Percentiles rank a stretch among this genome's conserved stretches.
Evolutionary conservation across 108 stramenopile genomes (phyloP).

Genomic region (Seminavis robusta): DNA sequence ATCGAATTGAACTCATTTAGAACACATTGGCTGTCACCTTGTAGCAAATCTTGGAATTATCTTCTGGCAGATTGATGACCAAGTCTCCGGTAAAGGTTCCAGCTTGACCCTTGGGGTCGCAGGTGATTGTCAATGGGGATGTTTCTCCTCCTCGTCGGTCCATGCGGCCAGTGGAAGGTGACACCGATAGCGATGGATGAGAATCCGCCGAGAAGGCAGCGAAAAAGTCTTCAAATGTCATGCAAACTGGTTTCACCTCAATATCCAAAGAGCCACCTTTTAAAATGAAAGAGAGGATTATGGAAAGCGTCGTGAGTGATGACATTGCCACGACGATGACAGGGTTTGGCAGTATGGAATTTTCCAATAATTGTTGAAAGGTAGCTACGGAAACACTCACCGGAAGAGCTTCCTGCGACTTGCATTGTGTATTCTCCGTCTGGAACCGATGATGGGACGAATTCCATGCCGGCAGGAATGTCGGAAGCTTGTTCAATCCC

Average conservation of each 20-base stretch:
- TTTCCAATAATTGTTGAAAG: not conserved
- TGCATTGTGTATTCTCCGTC: constrained; percentile 55
- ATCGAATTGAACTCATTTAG: too few relatives aligned
- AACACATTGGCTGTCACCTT: constrained; percentile 55
- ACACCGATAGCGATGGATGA: constrained; percentile 73
- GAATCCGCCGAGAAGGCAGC: constrained; percentile 64
- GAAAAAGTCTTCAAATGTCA: constrained; percentile 86
- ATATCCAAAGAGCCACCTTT: constrained; percentile 20
- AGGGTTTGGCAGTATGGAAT: too few relatives aligned
- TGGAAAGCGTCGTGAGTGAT: too few relatives aligned
- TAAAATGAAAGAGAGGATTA: not conserved
- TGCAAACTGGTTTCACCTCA: constrained; percentile 65
- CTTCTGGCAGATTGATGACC: constrained; percentile 83
- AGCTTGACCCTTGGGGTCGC: constrained; percentile 55
- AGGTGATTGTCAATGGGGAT: constrained; percentile 49
- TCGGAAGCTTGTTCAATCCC: constrained; percentile 60
- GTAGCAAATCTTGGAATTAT: constrained; percentile 80
- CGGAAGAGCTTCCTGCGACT: constrained; percentile 44
- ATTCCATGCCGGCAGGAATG: constrained; percentile 80
- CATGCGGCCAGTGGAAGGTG: constrained; percentile 70
- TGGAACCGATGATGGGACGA: constrained; percentile 67
- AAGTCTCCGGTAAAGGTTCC: constrained; percentile 63
- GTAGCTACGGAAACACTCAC: not conserved
- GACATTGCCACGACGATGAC: too few relatives aligned
- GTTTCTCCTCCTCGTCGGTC: constrained; percentile 80